Conservation (phyloP, 2,329 filamentous ascomycete genomes). For the Aspergillus phoenicis region DNA sequence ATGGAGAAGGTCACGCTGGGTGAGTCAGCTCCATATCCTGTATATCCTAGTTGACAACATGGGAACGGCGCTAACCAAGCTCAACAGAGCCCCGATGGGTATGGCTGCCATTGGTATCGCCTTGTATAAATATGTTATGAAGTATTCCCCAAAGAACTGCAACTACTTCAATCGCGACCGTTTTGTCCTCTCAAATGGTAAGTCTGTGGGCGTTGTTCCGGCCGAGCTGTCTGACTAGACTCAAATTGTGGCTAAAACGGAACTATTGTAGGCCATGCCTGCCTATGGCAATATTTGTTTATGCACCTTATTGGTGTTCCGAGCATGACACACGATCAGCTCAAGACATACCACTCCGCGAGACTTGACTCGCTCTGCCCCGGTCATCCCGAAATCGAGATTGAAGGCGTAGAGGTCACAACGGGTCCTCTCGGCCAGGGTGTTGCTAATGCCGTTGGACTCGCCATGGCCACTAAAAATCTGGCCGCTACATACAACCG, state of each 20-base stretch:
- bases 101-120: constrained; percentile 51
- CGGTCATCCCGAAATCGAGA: constrained; percentile 58
- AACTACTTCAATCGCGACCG: constrained; percentile 49
- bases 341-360: constrained; percentile 37
- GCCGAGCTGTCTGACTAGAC: no score
- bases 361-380: constrained; percentile 33
- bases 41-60: background rate
- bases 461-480: constrained; percentile 61
- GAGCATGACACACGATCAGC: constrained; percentile 37
- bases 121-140: constrained; percentile 49
- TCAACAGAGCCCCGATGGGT: constrained; percentile 47
- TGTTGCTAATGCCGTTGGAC: constrained; percentile 61
- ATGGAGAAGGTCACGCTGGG: constrained; percentile 70
- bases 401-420: constrained; percentile 61
- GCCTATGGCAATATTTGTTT: constrained; percentile 37
- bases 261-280: constrained; percentile 24
- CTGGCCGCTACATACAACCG: constrained; percentile 58
- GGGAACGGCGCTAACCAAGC: background rate
- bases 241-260: no score
- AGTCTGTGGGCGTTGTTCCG: no score
- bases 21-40: constrained; percentile 31
- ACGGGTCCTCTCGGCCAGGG: constrained; percentile 63
- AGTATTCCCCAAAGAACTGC: constrained; percentile 42
- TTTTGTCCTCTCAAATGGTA: constrained; percentile 49
- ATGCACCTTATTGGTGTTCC: constrained; percentile 36